Conservation (phyloP, 1,284 basidiomycete genomes). For the Entoloma clypeatum region DNA sequence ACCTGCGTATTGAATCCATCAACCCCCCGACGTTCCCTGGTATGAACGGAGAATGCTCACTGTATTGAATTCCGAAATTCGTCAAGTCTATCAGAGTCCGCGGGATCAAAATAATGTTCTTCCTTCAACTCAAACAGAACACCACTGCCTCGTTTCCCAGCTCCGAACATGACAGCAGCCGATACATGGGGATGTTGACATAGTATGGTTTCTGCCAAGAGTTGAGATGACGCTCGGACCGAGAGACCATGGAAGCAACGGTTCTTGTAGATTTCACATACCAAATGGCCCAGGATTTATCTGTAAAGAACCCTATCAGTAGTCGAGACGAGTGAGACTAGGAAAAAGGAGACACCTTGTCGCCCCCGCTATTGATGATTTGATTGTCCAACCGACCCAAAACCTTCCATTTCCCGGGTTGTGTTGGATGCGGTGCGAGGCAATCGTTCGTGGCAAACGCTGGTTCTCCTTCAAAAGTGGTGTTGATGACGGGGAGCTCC, state of each 20-base stretch:
- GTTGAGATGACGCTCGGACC: neutral
- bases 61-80: conserved; percentile 23
- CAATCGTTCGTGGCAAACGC: conserved; percentile 26
- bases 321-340: neutral
- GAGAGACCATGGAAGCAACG: too few relatives aligned
- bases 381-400: conserved; percentile 25
- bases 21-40: neutral
- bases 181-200: conserved; percentile 33
- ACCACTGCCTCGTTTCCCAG: conserved; percentile 40
- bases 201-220: conserved; percentile 37
- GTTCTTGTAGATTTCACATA: conserved; percentile 15
- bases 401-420: conserved; percentile 20
- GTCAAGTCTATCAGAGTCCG: conserved; percentile 25
- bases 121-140: conserved; percentile 38
- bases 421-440: conserved; percentile 25
- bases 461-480: conserved; percentile 8
- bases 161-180: conserved; percentile 35
- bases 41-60: conserved; percentile 7
- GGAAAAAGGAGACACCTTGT: conserved; percentile 26
- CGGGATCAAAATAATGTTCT: conserved; percentile 28
- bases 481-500: conserved; percentile 20
- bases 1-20: conserved; percentile 24
- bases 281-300: conserved; percentile 42
- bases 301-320: conserved; percentile 16
- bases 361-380: conserved; percentile 29